Base-by-base conservation (phyloP, 2,329 filamentous ascomycete species). In the Diaporthe sp. region DNA sequence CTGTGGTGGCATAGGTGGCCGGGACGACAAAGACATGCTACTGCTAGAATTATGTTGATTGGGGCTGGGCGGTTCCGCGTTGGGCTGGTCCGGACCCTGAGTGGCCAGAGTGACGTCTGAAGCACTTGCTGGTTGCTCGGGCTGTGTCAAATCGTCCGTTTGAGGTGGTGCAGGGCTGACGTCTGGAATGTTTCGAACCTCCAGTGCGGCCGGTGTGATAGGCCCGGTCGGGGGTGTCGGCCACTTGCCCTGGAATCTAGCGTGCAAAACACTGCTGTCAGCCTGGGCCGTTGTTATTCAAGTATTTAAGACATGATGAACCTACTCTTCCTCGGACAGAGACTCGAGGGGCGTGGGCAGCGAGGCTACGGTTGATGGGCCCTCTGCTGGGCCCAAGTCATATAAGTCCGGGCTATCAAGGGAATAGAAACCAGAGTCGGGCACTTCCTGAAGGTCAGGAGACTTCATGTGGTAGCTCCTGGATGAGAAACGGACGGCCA, bases 391-490 rank as follows among this genome's bases (percentile, higher is more conserved):
- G 34, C 46, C 53, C 49, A 62, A 42, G 49, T 91, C 89, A 87
- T 92, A 92, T 67, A 92, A 83, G 44, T 90, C 92, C 76, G 90
- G 90, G 81, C 90, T 92, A 82, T 92, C 90, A 73, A 91, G 82
- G 19, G 90, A 89, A 79, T 84, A 88, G 44, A 88, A 87, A 76
- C 90, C 86, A n/a, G 86, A 86, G 80, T 88, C 88, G n/a, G 89
- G 88, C 71, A 65, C 71, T 77, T 85, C 85, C 57, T 86, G 84
- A 31, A 89, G 83, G 76, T 87, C 85, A 71, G 82, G 67, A 80
- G 83, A 51, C 83, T 82, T 80, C 74, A 82, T 80, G 58, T 84
- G 79, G 77, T 83, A 82, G 77, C 85, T 82, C 75, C 82, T 83
- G 39, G 86, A 84, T 34, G 87, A 88, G 82, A 86, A 89, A 76